Percentiles rank a stretch among this genome's conserved stretches.
Evolutionary conservation across 2,329 filamentous ascomycete species (phyloP).

Genomic region (Fonsecaea nubica): DNA sequence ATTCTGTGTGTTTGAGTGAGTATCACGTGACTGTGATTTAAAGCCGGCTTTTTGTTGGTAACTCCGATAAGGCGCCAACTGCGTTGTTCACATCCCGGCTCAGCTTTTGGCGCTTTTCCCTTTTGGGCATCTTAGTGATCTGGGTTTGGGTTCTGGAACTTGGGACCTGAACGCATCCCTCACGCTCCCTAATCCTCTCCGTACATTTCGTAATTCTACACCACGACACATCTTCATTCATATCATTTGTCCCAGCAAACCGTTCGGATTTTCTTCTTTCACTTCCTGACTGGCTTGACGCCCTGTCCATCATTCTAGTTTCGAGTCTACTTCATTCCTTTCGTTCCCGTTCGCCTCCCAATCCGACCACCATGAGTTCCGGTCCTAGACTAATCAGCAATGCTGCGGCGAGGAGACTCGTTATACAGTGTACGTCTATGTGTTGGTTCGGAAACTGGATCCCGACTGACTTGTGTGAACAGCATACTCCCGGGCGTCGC

Average conservation of each 20-base stretch:
- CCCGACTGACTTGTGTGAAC: constrained; percentile 19
- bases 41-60: constrained; percentile 11
- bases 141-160: constrained; percentile 7
- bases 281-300: background rate
- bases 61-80: background rate
- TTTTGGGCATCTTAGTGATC: constrained; percentile 2
- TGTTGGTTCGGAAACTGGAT: background rate
- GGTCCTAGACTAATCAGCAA: constrained; percentile 40
- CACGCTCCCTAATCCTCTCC: constrained; percentile 15
- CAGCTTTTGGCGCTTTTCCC: background rate
- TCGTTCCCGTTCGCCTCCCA: constrained; percentile 11
- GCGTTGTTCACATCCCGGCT: constrained; percentile 3
- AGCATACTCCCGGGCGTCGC: constrained; percentile 33
- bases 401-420: constrained; percentile 37
- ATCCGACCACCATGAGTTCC: constrained; percentile 36
- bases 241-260: constrained; percentile 23
- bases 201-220: constrained; percentile 12
- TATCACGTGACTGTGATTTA: constrained; percentile 7
- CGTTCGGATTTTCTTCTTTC: constrained; percentile 24
- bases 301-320: constrained; percentile 14
- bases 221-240: constrained; percentile 17
- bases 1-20: no score
- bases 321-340: constrained; percentile 12
- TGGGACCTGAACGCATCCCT: constrained; percentile 8
- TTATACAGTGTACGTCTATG: constrained; percentile 34